Evolutionary conservation across 768 basidiomycete genomes (phyloP), one percentile per base, ranked within the genome.

Genomic region (Phallus indusiatus): DNA sequence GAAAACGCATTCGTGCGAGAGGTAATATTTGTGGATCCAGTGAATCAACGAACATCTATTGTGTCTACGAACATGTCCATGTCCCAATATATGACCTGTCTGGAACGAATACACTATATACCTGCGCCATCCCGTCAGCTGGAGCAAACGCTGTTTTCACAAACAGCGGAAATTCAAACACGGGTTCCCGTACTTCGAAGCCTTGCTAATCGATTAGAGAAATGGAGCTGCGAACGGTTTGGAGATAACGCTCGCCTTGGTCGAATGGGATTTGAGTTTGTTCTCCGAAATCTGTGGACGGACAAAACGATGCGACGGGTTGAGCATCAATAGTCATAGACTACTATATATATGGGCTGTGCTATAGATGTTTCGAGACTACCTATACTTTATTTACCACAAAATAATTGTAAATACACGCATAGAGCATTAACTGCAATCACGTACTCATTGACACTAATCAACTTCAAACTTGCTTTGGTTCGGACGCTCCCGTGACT

Each of bases 1-100:
- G 90, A 93, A 74, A 90, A 94, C 66, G 93, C 94, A 10, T 96
- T 89, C 68, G 90, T 96, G 1, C 85, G 94, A 50, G 94, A 97
- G 73, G 86, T 96, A 64, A 91, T 92, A 5, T 95, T 94, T 68
- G 79, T 95, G 37, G 91, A 96, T 71, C 94, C 94, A 1, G 75
- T 81, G 60, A 83, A 79, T 22, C 86, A 88, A 72, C 83, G 78
- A 34, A 87, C 89, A 51, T 87, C 87, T 46, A 88, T 92, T 63
- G 90, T 90, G 36, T 93, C 92, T 28, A 86, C 93, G 72, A 97
- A 97, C 74, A 85, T 97, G 54, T 90, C 90, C 12, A 75, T 96
- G 28, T 93, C 92, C n/a, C 91, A 95, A 73, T 94, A 95, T 66
- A 88, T 91, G 62, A 90, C 87, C 42, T 95, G 91, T 69, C 84